Conservation (phyloP, 352 stramenopile genomes). For the Phytopythium boreale region DNA sequence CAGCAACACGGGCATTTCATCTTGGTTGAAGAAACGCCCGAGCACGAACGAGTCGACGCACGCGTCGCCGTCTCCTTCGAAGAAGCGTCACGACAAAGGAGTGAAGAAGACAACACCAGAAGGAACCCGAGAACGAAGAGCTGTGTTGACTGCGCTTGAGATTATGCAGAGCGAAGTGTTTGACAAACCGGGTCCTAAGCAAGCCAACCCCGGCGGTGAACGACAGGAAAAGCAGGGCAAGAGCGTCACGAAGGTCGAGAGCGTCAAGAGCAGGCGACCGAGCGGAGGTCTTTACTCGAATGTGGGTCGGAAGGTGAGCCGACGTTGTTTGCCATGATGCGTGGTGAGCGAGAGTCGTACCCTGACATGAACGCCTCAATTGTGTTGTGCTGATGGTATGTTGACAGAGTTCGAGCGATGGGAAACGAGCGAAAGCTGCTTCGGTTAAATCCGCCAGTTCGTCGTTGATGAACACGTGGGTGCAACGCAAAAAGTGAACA, state of each 20-base stretch:
- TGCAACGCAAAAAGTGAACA: not conserved
- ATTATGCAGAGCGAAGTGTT: not conserved
- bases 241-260: not conserved
- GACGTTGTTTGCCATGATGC: not conserved
- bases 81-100: not conserved
- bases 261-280: not conserved
- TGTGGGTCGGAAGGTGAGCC: not conserved
- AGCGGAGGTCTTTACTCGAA: not conserved
- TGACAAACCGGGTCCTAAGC: not conserved
- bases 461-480: not conserved
- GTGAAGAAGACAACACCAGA: not conserved
- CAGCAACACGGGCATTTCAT: not conserved
- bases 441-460: not conserved
- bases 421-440: not conserved
- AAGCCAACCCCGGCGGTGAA: not conserved
- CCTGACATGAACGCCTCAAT: not conserved
- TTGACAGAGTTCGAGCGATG: not conserved
- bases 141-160: not conserved
- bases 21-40: slow-evolving; percentile 15
- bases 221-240: not conserved
- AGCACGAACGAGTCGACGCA: slow-evolving; percentile 12
- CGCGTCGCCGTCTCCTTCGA: not conserved
- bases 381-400: not conserved
- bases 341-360: not conserved
- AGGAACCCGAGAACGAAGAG: not conserved